These are phyloP conservation scores for Bjerkandera adusta DNA, from an alignment of 1,284 basidiomycete genomes.

Conservation along the genomic window DNA sequence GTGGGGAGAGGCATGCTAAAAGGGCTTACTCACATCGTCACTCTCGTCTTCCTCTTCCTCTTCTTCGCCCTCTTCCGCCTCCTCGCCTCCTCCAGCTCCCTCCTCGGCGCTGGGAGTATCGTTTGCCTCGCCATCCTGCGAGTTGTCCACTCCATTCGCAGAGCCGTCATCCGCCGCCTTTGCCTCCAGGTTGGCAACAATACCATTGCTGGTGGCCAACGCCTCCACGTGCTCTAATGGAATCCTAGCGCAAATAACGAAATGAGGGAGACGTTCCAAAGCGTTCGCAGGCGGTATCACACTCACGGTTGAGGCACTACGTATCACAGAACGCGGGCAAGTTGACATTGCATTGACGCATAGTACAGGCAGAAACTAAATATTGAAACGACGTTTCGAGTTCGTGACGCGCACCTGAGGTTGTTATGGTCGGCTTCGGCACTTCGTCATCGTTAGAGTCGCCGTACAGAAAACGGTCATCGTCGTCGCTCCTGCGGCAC, in stretches of 20 bases:
- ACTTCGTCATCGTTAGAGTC: slow-evolving; percentile 39
- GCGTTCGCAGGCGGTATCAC: neutral
- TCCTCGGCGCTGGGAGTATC: slow-evolving; percentile 37
- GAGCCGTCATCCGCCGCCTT: slow-evolving; percentile 32
- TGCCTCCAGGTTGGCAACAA: slow-evolving; percentile 46
- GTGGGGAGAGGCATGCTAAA: too few species aligned
- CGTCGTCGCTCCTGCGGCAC: slow-evolving; percentile 66
- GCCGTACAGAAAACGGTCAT: slow-evolving; percentile 76
- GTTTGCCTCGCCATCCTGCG: slow-evolving; percentile 34
- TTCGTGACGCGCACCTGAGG: slow-evolving; percentile 40
- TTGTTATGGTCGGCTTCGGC: slow-evolving; percentile 31
- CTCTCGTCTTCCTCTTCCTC: slow-evolving; percentile 35
- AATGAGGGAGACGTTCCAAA: slow-evolving; percentile 21
- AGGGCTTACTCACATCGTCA: slow-evolving; percentile 40
- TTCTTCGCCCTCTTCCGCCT: slow-evolving; percentile 39
- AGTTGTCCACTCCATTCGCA: slow-evolving; percentile 28
- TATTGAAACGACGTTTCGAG: neutral
- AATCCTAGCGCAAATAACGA: slow-evolving; percentile 46
- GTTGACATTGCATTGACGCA: slow-evolving; percentile 19
- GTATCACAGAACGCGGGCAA: slow-evolving; percentile 32
- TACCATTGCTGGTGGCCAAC: slow-evolving; percentile 37
- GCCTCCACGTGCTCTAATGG: slow-evolving; percentile 41
- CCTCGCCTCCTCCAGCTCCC: slow-evolving; percentile 19
- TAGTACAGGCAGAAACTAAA: slow-evolving; percentile 16
- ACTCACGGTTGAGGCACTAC: slow-evolving; percentile 58